Conservation (phyloP, 2,329 filamentous ascomycete genomes). For the Moelleriella libera region DNA sequence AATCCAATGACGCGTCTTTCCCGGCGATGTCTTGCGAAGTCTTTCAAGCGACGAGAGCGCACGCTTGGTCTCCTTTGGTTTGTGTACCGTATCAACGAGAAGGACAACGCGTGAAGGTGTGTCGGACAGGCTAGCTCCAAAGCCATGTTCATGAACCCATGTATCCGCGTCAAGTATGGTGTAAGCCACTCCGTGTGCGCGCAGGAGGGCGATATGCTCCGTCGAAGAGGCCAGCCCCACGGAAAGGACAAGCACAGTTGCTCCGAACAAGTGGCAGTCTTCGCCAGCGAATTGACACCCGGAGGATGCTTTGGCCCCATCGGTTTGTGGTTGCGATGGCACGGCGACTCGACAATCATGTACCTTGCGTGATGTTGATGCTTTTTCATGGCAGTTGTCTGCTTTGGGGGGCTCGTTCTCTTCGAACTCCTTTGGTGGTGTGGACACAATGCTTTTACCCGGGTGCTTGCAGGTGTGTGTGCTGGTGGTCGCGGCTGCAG, state of each 20-base stretch:
- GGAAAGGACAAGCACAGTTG: constrained; percentile 16
- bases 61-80: constrained; percentile 13
- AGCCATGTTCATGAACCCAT: constrained; percentile 14
- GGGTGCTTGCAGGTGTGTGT: no score
- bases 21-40: constrained; percentile 10
- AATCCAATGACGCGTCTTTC: constrained; percentile 20
- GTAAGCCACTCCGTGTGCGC: constrained; percentile 24
- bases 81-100: constrained; percentile 25
- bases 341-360: no score
- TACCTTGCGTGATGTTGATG: no score
- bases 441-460: no score
- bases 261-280: constrained; percentile 22
- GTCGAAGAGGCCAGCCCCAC: constrained; percentile 19
- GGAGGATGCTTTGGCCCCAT: background rate
- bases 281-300: constrained; percentile 18
- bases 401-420: no score
- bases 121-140: constrained; percentile 1
- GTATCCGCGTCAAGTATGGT: constrained; percentile 18
- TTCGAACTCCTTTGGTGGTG: no score
- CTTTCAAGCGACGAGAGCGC: constrained; percentile 20
- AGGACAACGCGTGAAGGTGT: constrained; percentile 7
- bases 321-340: background rate
- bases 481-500: no score
- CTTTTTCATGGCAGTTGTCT: no score
- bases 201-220: constrained; percentile 23